Evolutionary conservation across 331 rosid genomes (phyloP).

Genomic region (Spiraea crenata): DNA sequence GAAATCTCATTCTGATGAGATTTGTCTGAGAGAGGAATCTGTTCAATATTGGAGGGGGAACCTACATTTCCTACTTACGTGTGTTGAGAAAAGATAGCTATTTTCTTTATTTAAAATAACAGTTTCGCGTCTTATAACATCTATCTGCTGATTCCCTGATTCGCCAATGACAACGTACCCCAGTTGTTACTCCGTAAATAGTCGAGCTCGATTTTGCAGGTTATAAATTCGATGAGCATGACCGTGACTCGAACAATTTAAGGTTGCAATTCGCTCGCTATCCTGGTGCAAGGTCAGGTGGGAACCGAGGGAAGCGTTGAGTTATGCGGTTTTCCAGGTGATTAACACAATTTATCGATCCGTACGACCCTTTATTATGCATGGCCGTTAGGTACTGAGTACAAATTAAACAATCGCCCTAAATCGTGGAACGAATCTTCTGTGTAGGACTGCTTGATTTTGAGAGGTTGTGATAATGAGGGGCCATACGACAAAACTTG

Average conservation of each 20-base stretch:
- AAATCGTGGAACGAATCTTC: slow-evolving; percentile 60
- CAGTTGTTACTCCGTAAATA: slow-evolving; percentile 61
- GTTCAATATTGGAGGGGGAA: slow-evolving; percentile 14
- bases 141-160: slow-evolving; percentile 50
- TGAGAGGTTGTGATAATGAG: slow-evolving; percentile 55
- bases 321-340: slow-evolving; percentile 65
- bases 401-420: slow-evolving; percentile 41
- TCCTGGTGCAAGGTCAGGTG: slow-evolving; percentile 99
- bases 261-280: slow-evolving; percentile 97
- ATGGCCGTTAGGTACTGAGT: slow-evolving; percentile 43
- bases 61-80: slow-evolving; percentile 28
- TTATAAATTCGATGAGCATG: slow-evolving; percentile 93
- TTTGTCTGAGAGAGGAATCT: slow-evolving; percentile 5
- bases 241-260: slow-evolving; percentile 87
- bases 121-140: slow-evolving; percentile 41
- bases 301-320: slow-evolving; percentile 95
- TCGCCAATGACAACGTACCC: slow-evolving; percentile 44
- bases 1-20: slow-evolving; percentile 13
- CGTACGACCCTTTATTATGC: slow-evolving; percentile 40
- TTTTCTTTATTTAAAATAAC: slow-evolving; percentile 39
- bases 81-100: slow-evolving; percentile 29
- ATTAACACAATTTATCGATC: slow-evolving; percentile 43
- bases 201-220: slow-evolving; percentile 96
- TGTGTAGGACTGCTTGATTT: slow-evolving; percentile 65
- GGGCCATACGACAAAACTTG: slow-evolving; percentile 43